A percentile compares a stretch with the other conserved stretches of the same genome.
Evolutionary conservation across 108 stramenopile genomes (phyloP).

Genomic region (Cyclotella sp.): DNA sequence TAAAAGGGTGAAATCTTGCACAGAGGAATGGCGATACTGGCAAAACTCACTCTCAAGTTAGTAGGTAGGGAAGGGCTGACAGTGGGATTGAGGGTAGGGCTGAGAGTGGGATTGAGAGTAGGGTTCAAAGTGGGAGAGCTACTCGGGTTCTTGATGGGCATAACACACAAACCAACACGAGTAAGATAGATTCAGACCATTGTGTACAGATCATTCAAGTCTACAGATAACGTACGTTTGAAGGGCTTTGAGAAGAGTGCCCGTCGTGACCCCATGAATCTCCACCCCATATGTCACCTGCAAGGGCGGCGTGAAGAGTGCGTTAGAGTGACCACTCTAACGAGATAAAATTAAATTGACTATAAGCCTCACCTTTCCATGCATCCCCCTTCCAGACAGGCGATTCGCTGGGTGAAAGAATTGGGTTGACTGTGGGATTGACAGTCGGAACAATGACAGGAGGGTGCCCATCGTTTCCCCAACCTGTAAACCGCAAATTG

Average conservation of each 20-base stretch:
- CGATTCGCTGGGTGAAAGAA: not conserved
- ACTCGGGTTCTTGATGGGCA: not conserved
- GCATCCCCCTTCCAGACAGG: not conserved
- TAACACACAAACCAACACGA: too few relatives aligned
- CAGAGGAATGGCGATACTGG: not conserved
- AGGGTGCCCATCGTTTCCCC: too few relatives aligned
- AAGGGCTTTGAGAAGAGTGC: not conserved
- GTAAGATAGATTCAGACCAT: too few relatives aligned
- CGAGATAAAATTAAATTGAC: too few relatives aligned
- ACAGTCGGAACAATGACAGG: not conserved
- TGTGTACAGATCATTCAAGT: too few relatives aligned
- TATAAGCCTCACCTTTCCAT: not conserved
- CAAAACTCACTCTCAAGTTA: not conserved
- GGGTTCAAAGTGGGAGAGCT: not conserved
- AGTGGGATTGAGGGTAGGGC: too few relatives aligned
- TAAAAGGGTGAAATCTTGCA: not conserved
- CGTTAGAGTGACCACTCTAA: too few relatives aligned
- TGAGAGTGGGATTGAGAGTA: slow-evolving; percentile 2
- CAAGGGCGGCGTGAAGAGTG: too few relatives aligned
- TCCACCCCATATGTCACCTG: not conserved
- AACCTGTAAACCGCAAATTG: too few relatives aligned
- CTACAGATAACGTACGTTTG: not conserved
- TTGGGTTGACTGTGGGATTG: not conserved
- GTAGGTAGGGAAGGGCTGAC: not conserved
- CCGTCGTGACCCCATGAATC: slow-evolving; percentile 9